Evolutionary conservation across 805 yeast genomes (phyloP).

Genomic region (Hanseniaspora lindneri): DNA sequence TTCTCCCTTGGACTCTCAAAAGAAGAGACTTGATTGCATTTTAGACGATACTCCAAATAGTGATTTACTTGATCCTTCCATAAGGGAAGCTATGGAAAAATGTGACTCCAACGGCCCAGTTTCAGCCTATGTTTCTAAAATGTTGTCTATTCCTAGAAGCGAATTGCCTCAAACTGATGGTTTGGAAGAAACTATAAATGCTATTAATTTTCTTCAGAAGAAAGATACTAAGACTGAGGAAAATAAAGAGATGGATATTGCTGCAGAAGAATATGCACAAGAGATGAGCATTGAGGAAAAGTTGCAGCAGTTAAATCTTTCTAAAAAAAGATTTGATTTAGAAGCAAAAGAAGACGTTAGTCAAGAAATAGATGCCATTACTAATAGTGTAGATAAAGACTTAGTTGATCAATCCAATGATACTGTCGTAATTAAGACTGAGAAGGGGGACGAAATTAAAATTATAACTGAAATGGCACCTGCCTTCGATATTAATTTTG

Average conservation of each 20-base stretch:
- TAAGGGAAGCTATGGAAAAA: constrained; percentile 44
- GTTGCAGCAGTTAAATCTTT: constrained; percentile 19
- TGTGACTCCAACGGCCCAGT: constrained; percentile 61
- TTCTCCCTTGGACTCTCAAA: constrained; percentile 69
- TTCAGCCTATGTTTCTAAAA: constrained; percentile 77
- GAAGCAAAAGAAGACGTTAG: no score
- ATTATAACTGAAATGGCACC: constrained; percentile 24
- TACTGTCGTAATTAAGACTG: constrained; percentile 3
- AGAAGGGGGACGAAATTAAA: constrained; percentile 16
- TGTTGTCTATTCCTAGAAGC: constrained; percentile 68
- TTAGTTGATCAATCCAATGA: no score
- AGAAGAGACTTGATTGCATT: constrained; percentile 54
- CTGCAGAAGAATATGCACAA: constrained; percentile 17
- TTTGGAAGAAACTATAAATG: constrained; percentile 53
- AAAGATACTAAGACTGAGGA: constrained; percentile 17
- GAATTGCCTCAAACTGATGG: constrained; percentile 56
- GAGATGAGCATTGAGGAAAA: constrained; percentile 16
- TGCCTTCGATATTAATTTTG: constrained; percentile 22
- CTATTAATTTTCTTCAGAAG: constrained; percentile 43
- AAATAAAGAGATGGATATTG: constrained; percentile 12
- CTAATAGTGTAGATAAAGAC: no score
- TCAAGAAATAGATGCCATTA: no score
- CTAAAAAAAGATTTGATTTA: constrained; percentile 18
- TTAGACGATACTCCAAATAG: constrained; percentile 28
- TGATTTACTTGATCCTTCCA: constrained; percentile 36